phyloP scores from a whole-genome alignment of 225 moss, liverwort and hornwort species.

The Ulota crispa region DNA sequence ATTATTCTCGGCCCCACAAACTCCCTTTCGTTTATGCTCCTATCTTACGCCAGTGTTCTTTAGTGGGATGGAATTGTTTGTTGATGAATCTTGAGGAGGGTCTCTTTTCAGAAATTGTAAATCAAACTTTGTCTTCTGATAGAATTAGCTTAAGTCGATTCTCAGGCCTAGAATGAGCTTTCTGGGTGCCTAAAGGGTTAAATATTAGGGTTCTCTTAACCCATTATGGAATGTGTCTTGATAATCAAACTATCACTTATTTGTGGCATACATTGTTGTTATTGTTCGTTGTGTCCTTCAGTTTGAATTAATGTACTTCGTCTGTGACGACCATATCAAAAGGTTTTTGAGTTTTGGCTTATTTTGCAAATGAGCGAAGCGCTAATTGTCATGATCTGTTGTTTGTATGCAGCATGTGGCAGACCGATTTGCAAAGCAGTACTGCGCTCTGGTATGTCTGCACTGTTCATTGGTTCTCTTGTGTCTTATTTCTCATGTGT shows the following conservation, averaged over 20 bases:
- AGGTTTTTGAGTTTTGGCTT: constrained; percentile 10
- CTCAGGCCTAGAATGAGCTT: neutral
- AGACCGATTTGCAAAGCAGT: constrained; percentile 93
- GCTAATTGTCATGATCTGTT: constrained; percentile 27
- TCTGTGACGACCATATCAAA: constrained; percentile 10
- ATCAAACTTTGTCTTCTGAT: neutral
- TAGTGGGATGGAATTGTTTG: neutral
- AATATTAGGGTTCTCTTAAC: constrained; percentile 2
- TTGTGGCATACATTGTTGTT: neutral
- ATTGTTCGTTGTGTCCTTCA: neutral
- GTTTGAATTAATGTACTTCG: constrained; percentile 12
- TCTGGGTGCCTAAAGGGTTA: neutral
- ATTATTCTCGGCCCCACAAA: neutral
- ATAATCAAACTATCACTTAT: neutral
- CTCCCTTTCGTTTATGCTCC: neutral
- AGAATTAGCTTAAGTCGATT: neutral
- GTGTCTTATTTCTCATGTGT: neutral
- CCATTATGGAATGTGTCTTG: neutral
- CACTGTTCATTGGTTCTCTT: constrained; percentile 11
- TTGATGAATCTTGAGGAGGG: neutral
- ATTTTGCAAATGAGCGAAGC: neutral
- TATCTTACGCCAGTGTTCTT: neutral
- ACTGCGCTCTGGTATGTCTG: constrained; percentile 68
- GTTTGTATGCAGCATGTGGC: constrained; percentile 79
- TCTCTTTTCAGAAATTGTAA: neutral